Base-by-base conservation (phyloP, 805 yeast species). In the Wickerhamiella dianesei region DNA sequence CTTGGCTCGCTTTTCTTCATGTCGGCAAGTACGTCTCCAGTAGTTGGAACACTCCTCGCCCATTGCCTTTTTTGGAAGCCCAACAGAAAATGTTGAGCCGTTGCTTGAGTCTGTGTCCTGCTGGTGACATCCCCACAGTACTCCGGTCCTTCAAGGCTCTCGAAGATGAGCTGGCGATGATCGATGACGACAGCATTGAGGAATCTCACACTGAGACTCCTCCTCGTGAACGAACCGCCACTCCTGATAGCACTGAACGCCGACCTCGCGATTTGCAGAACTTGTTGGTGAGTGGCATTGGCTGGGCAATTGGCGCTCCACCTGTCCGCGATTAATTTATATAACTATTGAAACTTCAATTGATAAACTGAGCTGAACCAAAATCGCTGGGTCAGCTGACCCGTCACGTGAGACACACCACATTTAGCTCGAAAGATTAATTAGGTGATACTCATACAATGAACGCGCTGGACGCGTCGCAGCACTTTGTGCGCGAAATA, bases 1-100 rank as follows among this genome's bases (percentile, higher is more conserved):
- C 66, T 5, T 86, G 95, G 95, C 69, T 78, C 21, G 76, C 83
- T 0, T 76, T 81, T 50, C 80, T 79, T 55, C 94, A 84, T 55
- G 78, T 81, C 2, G 82, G 83, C 2, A 80, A 82, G 61, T 73
- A 60, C 60, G 56, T 63, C 29, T 69, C 75, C 17, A 74, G 76
- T 5, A 61, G 61, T 20, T 69, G 76, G 76, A 54, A 64, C 21
- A 66, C 62, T 43, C 50, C 53, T 56, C 47, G 77, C 68, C 45
- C 75, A 68, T 53, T 48, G 69, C 4, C 66, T 70, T 18, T 70
- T 8, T 49, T 79, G 20, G 55, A 64, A 19, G 62, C 69, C 42
- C 89, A 85, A 59, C 58, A 77, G 55, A 69, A 69, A 14, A 61
- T 83, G 1, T 61, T 82, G 9, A 67, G 82, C 2, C 64, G 69